Evolutionary conservation across 148 eudicot species (phyloP).

Genomic region (Camellia japonica): DNA sequence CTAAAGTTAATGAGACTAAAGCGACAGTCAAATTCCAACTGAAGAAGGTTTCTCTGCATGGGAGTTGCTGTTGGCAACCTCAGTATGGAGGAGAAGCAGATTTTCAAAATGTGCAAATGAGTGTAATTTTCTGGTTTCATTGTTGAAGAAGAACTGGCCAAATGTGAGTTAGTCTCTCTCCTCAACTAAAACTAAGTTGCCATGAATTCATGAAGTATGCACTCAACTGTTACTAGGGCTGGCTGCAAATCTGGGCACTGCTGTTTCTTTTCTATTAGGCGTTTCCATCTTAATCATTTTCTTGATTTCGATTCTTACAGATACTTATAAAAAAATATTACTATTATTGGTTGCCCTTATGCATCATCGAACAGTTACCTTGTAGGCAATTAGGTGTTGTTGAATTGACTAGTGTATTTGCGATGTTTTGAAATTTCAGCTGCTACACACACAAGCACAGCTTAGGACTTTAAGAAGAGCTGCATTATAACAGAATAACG

Average conservation of each 20-base stretch:
- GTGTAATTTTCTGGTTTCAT: slow-evolving; percentile 73
- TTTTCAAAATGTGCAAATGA: slow-evolving; percentile 79
- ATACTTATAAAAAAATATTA: too few relatives aligned
- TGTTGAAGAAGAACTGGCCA: slow-evolving; percentile 79
- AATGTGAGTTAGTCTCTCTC: slow-evolving; percentile 38
- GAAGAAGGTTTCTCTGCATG: slow-evolving; percentile 80
- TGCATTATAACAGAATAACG: too few relatives aligned
- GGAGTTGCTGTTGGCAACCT: slow-evolving; percentile 75
- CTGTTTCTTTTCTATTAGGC: neutral
- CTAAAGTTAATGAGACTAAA: slow-evolving; percentile 61
- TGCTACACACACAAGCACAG: too few relatives aligned
- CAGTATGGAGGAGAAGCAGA: slow-evolving; percentile 71
- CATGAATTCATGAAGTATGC: neutral
- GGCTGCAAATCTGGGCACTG: neutral
- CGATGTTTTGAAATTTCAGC: too few relatives aligned
- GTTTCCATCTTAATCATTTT: neutral
- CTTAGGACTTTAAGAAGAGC: too few relatives aligned
- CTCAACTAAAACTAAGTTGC: neutral
- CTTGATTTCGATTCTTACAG: neutral
- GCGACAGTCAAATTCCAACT: slow-evolving; percentile 72
- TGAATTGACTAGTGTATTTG: too few relatives aligned
- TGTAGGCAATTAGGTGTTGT: too few relatives aligned
- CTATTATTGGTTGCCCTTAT: too few relatives aligned
- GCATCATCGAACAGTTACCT: neutral
- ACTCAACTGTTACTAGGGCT: neutral